Conservation (phyloP, 2,329 filamentous ascomycete species). For the Colletotrichum navitas region DNA sequence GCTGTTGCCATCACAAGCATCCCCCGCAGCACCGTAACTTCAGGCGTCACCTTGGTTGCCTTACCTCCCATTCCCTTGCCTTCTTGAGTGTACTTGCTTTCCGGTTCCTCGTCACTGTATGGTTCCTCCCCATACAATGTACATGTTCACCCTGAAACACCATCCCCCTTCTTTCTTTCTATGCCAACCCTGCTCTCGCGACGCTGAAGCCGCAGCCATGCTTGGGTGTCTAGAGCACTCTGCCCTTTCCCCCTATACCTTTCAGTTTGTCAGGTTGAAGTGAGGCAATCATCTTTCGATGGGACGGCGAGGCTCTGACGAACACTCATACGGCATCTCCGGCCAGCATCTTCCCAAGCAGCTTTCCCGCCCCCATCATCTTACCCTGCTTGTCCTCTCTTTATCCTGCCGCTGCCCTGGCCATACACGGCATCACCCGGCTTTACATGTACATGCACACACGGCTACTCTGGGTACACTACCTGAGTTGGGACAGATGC, state of each 20-base stretch:
- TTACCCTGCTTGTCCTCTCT: conserved; percentile 2
- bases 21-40: not conserved
- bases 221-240: not conserved
- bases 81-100: not conserved
- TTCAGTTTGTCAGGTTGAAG: not conserved
- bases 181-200: not conserved
- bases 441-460: conserved; percentile 20
- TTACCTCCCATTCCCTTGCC: not conserved
- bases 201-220: not conserved
- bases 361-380: conserved; percentile 3
- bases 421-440: conserved; percentile 2
- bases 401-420: conserved; percentile 5
- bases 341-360: conserved; percentile 5
- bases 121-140: not conserved
- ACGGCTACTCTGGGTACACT: conserved; percentile 11
- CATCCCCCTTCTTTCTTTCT: not conserved
- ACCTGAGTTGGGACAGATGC: conserved; percentile 21
- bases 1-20: not conserved
- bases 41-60: not conserved
- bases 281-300: not conserved
- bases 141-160: not conserved
- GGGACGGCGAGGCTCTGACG: not conserved
- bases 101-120: not conserved
- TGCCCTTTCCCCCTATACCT: not conserved
- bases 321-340: not conserved